Percentiles rank a stretch among this genome's conserved stretches.
Conservation (phyloP, 2,329 filamentous ascomycete species). For the Talaromyces sp. region DNA sequence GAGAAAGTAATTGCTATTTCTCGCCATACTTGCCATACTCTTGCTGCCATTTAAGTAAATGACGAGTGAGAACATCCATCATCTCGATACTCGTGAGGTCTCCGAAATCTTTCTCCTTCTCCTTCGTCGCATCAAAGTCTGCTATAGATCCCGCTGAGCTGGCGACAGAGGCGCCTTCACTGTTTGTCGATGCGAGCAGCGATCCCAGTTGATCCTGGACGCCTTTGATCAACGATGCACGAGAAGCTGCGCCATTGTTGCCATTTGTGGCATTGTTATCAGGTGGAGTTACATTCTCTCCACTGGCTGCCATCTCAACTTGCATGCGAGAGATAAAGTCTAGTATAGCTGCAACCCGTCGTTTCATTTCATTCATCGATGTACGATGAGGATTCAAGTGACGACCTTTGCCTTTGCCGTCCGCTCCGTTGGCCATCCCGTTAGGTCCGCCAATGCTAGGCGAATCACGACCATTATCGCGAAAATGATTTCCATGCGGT, state of each 20-base stretch:
- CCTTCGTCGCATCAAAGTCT: constrained; percentile 31
- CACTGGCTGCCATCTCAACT: constrained; percentile 70
- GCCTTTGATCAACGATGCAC: constrained; percentile 29
- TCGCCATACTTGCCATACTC: constrained; percentile 58
- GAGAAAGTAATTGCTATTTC: constrained; percentile 28
- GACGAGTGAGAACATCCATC: constrained; percentile 81
- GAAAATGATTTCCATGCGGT: constrained; percentile 30
- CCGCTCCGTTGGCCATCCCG: constrained; percentile 54
- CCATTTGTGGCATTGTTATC: constrained; percentile 30
- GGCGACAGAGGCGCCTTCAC: constrained; percentile 22
- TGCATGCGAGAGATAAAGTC: constrained; percentile 89
- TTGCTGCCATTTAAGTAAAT: constrained; percentile 81
- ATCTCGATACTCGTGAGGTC: constrained; percentile 77
- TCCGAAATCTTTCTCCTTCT: constrained; percentile 60
- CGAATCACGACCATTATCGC: constrained; percentile 33
- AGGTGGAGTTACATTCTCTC: constrained; percentile 45
- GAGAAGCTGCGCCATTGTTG: constrained; percentile 23
- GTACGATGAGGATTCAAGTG: constrained; percentile 57
- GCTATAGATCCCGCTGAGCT: constrained; percentile 20
- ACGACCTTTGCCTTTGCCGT: constrained; percentile 58
- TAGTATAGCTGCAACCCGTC: constrained; percentile 76
- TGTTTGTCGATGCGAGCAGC: constrained; percentile 26
- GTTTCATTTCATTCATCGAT: constrained; percentile 83
- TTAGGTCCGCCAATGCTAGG: constrained; percentile 33
- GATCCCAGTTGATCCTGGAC: constrained; percentile 36